Conservation (phyloP, 345 rosid genomes). For the Hirschfeldia incana region DNA sequence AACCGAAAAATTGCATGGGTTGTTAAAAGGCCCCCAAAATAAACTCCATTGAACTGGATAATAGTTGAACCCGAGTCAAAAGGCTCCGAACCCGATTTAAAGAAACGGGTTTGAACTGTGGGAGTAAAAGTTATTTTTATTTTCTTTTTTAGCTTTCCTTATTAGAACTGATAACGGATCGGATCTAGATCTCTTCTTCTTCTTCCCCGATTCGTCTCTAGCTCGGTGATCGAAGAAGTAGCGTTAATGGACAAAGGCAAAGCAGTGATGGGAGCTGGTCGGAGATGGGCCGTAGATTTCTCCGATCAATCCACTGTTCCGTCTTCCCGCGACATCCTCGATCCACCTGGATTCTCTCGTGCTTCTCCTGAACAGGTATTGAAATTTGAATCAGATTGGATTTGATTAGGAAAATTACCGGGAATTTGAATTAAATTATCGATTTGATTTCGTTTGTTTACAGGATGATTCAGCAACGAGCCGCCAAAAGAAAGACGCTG, state of each 20-base stretch:
- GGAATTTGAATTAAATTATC: neutral
- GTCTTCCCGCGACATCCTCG: conserved; percentile 83
- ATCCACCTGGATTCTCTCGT: conserved; percentile 93
- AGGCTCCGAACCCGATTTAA: neutral
- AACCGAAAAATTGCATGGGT: neutral
- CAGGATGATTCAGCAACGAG: conserved; percentile 84
- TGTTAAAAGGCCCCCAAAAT: conserved; percentile 18
- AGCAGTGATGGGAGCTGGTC: conserved; percentile 90
- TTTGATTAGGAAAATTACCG: neutral
- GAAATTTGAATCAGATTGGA: neutral
- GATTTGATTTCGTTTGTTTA: neutral
- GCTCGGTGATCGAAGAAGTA: neutral
- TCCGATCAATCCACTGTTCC: conserved; percentile 74
- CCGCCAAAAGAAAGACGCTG: conserved; percentile 98
- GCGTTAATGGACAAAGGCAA: conserved; percentile 87
- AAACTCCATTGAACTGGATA: neutral
- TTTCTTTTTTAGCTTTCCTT: neutral
- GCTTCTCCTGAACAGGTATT: conserved; percentile 78
- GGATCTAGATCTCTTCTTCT: conserved; percentile 30
- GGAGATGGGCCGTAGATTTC: conserved; percentile 99
- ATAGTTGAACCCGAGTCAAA: conserved; percentile 10
- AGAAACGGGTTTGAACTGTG: conserved; percentile 24
- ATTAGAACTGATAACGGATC: neutral
- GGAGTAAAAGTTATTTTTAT: neutral
- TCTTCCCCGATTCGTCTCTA: neutral